phyloP scores from a whole-genome alignment of 164 flowering plant species.

The Dillenia suffruticosa region DNA sequence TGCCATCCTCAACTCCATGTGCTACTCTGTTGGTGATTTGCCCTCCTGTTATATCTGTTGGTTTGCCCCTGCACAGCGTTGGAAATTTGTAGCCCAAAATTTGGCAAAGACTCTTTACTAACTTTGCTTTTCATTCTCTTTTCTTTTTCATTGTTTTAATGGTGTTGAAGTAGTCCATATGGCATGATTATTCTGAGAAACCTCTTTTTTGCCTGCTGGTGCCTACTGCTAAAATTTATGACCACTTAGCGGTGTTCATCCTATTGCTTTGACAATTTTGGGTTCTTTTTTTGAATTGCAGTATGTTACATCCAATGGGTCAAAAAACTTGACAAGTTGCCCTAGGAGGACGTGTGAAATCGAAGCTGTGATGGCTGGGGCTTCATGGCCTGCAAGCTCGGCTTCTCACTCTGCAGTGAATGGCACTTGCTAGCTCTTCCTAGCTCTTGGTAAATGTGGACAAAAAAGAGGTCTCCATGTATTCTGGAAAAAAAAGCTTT shows the following conservation, averaged over 20 bases:
- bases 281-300: slow-evolving; percentile 15
- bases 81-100: no score
- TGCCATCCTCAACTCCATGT: no score
- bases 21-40: no score
- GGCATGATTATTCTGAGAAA: neutral
- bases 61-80: no score
- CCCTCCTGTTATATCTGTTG: no score
- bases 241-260: neutral
- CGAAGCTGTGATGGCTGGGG: slow-evolving; percentile 96
- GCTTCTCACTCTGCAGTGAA: no score
- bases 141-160: neutral
- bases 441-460: no score
- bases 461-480: no score
- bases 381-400: slow-evolving; percentile 54
- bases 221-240: neutral
- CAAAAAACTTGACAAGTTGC: slow-evolving; percentile 74
- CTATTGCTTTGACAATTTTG: neutral
- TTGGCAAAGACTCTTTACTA: neutral
- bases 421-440: no score
- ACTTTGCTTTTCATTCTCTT: neutral
- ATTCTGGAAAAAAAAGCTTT: no score
- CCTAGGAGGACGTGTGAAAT: slow-evolving; percentile 76
- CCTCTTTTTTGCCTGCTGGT: neutral
- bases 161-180: neutral
- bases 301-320: slow-evolving; percentile 71